Evolutionary conservation across 2,329 filamentous ascomycete genomes (phyloP).

Genomic region (Arthrobotrys iridis): DNA sequence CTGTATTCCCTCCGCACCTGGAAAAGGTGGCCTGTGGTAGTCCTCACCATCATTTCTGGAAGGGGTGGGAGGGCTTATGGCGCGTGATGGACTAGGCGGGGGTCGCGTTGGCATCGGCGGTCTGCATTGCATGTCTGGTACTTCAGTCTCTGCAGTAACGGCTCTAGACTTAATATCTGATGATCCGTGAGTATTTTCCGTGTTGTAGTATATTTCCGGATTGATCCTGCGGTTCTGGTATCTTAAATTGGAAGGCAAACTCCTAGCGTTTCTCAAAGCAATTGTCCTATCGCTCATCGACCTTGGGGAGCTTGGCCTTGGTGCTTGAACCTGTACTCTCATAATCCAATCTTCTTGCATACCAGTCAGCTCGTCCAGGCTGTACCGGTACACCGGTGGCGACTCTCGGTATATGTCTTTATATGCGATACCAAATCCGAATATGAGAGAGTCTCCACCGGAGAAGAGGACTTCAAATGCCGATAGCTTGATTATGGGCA

Average conservation of each 20-base stretch:
- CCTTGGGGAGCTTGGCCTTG: not conserved
- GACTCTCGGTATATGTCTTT: slow-evolving; percentile 40
- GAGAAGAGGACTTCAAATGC: slow-evolving; percentile 35
- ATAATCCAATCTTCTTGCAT: slow-evolving; percentile 39
- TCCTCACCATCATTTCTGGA: too few species aligned
- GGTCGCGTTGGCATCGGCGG: not conserved
- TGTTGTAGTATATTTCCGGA: too few species aligned
- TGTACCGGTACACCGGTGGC: slow-evolving; percentile 35
- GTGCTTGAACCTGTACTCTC: not conserved
- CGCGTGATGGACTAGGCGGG: not conserved
- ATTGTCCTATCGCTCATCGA: not conserved
- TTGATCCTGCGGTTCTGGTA: slow-evolving; percentile 14
- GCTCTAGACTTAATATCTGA: not conserved
- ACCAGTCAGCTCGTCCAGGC: not conserved
- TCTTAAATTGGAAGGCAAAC: not conserved
- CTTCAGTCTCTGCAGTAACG: not conserved
- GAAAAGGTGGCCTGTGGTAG: too few species aligned
- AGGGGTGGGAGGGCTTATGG: not conserved
- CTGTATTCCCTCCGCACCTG: not conserved
- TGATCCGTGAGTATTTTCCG: not conserved
- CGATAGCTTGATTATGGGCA: slow-evolving; percentile 17
- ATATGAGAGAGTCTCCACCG: slow-evolving; percentile 25
- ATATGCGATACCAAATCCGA: slow-evolving; percentile 23
- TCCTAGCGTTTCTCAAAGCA: slow-evolving; percentile 2
- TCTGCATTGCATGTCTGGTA: not conserved